phyloP scores from a whole-genome alignment of 2,329 filamentous ascomycete species.

The Sphaerulina populicola region DNA sequence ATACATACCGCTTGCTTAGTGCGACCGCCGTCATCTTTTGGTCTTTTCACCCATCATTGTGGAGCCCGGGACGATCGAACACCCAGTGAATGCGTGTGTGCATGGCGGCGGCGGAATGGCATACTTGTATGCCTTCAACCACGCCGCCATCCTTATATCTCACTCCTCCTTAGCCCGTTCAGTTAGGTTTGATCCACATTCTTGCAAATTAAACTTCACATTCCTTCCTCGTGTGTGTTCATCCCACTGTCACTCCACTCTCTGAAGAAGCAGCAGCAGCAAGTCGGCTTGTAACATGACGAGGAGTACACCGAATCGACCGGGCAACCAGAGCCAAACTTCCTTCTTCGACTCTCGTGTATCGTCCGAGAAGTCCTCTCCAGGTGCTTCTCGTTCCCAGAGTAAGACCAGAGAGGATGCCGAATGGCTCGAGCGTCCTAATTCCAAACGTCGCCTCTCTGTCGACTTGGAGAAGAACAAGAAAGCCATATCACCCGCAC shows the following conservation, averaged over 20 bases:
- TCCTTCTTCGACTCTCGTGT: constrained; percentile 15
- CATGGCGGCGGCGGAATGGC: constrained; percentile 13
- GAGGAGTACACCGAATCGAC: constrained; percentile 5
- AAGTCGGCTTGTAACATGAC: constrained; percentile 11
- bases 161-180: background rate
- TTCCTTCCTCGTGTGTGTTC: background rate
- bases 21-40: constrained; percentile 12
- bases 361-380: constrained; percentile 18
- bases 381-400: constrained; percentile 12
- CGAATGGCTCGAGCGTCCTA: constrained; percentile 7
- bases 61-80: constrained; percentile 12
- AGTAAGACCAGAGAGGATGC: constrained; percentile 11
- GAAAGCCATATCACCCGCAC: background rate
- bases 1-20: constrained; percentile 6
- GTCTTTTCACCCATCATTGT: constrained; percentile 2
- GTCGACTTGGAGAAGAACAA: constrained; percentile 8
- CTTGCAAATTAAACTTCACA: background rate
- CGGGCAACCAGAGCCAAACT: constrained; percentile 7
- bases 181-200: constrained; percentile 9
- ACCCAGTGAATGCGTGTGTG: background rate
- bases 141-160: constrained; percentile 5
- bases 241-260: background rate
- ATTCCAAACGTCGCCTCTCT: constrained; percentile 12
- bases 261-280: background rate
- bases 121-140: constrained; percentile 3